Conservation (phyloP, 495 filamentous ascomycete genomes). For the Lentithecium fluviatile region DNA sequence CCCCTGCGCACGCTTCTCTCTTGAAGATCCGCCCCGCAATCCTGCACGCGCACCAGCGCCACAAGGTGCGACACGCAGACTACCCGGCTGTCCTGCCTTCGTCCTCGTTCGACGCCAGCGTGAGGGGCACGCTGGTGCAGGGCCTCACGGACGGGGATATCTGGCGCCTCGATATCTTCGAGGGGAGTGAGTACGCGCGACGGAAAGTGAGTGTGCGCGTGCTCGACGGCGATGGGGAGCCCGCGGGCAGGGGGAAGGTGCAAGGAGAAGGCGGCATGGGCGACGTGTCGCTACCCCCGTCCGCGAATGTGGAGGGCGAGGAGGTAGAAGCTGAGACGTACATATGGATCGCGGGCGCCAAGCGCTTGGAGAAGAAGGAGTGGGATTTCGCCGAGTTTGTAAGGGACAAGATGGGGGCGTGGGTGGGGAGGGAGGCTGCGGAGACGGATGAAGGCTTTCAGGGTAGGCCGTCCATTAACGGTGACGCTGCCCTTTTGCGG, state of each 20-base stretch:
- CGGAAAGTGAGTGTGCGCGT: slow-evolving; percentile 51
- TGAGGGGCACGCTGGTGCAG: slow-evolving; percentile 75
- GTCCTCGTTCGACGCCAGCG: slow-evolving; percentile 44
- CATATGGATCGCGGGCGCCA: slow-evolving; percentile 57
- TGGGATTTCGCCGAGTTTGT: slow-evolving; percentile 68
- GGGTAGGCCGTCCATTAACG: slow-evolving; percentile 37
- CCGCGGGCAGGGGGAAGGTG: too few relatives aligned
- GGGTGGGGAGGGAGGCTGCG: slow-evolving; percentile 37
- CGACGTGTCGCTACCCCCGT: slow-evolving; percentile 41
- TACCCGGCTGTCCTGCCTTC: slow-evolving; percentile 78
- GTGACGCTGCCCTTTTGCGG: not conserved
- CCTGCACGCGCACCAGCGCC: slow-evolving; percentile 68
- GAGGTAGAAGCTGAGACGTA: slow-evolving; percentile 73
- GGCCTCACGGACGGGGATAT: slow-evolving; percentile 79
- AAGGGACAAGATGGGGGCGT: slow-evolving; percentile 40
- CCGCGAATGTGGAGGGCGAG: slow-evolving; percentile 52
- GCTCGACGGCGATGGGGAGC: slow-evolving; percentile 40
- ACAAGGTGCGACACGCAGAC: slow-evolving; percentile 64
- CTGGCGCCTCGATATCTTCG: slow-evolving; percentile 74
- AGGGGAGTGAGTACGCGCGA: slow-evolving; percentile 73
- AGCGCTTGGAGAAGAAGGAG: slow-evolving; percentile 62
- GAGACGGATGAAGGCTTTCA: slow-evolving; percentile 41
- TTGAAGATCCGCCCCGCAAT: slow-evolving; percentile 72
- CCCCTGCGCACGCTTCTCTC: slow-evolving; percentile 35
- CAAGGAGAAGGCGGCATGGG: slow-evolving; percentile 48